Evolutionary conservation across 768 basidiomycete species (phyloP), one percentile per base, ranked within the genome.

Genomic region (Arthromyces matolae): DNA sequence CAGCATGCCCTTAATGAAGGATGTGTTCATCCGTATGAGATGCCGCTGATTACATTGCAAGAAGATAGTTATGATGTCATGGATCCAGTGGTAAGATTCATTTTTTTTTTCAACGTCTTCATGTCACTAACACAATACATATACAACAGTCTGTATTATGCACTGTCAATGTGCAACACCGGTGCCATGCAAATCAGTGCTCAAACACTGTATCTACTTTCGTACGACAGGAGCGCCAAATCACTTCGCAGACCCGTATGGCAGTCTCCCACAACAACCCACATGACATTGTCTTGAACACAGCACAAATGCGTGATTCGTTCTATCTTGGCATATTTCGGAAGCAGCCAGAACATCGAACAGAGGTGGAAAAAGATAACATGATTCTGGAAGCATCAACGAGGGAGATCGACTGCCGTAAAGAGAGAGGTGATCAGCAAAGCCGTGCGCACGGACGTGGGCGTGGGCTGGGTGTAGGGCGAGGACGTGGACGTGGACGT

Each of bases 231-330:
- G 45, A 45, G n/a, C 16, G 18, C 8, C 35, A 45, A 8, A 13
- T 5, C 10, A 45, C 45, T 5, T 27, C 10, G 4, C 35, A 29
- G 12, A 37, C 34, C 12, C n/a, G 25, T 12, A 24, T 13, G 16
- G 25, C 25, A 13, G 19, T 45, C 16, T 23, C 9, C 4, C 45
- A 45, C 8, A 12, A 3, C 9, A 14, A 35, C 28, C 18, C 18
- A n/a, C 8, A n/a, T 19, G 27, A 45, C n/a, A n/a, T 37, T 5
- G 25, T 45, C 8, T 24, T 46, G 7, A 46, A 46, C 38, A 51
- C 45, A 1, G 32, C 44, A 14, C 50, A 42, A 25, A 51, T 51
- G 50, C 31, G 39, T 16, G 50, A 51, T 35, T 27, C 39, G 2
- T 5, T 46, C 2, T 37, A 45, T 39, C 9, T 49, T 16, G n/a